Base-by-base conservation (phyloP, 2,329 filamentous ascomycete species). In the Dothideomycetes sp. region DNA sequence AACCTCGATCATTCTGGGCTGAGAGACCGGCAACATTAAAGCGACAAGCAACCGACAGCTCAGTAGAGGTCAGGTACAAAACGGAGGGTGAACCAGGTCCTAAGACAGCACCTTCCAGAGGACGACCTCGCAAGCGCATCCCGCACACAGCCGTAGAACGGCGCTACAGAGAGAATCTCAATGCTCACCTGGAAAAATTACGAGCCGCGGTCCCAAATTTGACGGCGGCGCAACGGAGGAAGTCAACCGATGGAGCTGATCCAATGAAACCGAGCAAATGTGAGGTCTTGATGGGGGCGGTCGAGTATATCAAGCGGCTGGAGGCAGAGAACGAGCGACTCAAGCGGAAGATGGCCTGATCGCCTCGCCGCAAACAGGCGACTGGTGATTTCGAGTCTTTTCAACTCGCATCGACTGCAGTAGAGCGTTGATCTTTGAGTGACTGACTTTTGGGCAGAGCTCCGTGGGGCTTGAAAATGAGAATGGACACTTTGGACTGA, bases 161-260 rank as follows among this genome's bases (percentile, higher is more conserved):
- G 22, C 50, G 57, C 33, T 60, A 60, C 45, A 47, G 57, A 8
- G 57, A 60, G 42, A 59, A 58, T 31, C 49, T 60, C 18, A 60
- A 60, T 36, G 47, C 51, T 7, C 55, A 59, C 38, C 49, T 60
- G 19, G 54, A 58, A 24, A 52, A 53, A 19, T 47, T 60, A 5
- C 51, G 56, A 18, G 46, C 52, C 36, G 51, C 52, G 4, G 51
- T 60, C 12, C 54, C 56, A 4, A 44, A 50, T 4, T 38, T 58
- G 27, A 53, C 53, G 45, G 15, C 51, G 42, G 36, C 46, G 44
- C 36, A 34, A 41, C 14, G 45, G 43, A 22, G 47, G 41, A 18
- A 41, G 31, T 16, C 39, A 2, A 47, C 47, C 19, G 49, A 49
- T 19, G 43, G 43, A 2, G 34, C 34, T 5, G 39, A 35, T 16